Percentiles rank a stretch among this genome's conserved stretches.
These are phyloP conservation scores for Solanum hybrid DNA, from an alignment of 305 asterid genomes.

Conservation along the genomic window DNA sequence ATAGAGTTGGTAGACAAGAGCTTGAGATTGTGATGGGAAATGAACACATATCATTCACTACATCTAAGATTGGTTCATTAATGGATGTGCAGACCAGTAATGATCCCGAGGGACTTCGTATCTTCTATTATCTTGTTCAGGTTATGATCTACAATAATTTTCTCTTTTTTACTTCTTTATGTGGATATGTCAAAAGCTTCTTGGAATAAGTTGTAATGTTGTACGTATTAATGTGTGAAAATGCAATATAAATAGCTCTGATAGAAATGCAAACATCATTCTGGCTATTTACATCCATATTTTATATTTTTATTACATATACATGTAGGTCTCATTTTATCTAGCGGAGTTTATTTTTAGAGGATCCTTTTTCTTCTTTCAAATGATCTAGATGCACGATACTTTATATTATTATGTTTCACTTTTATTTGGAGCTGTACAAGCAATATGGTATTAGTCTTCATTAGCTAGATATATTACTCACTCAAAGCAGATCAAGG, in stretches of 20 bases:
- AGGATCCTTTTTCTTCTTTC: background rate
- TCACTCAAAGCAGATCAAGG: background rate
- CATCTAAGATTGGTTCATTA: conserved; percentile 90
- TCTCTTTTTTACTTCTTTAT: background rate
- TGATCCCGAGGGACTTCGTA: conserved; percentile 88
- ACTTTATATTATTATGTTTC: background rate
- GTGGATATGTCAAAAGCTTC: background rate
- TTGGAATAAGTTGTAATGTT: background rate
- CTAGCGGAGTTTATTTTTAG: background rate
- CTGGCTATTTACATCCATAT: background rate
- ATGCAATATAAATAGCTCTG: background rate
- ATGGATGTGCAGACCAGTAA: conserved; percentile 93
- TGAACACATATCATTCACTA: conserved; percentile 91
- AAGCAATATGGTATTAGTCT: background rate
- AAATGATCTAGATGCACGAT: background rate
- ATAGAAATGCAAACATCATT: background rate
- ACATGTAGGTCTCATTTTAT: background rate
- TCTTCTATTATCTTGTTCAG: conserved; percentile 93
- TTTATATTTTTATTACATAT: background rate
- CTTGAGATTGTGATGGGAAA: conserved; percentile 97
- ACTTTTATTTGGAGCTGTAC: background rate
- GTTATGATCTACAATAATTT: conserved; percentile 11
- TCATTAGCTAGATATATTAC: background rate
- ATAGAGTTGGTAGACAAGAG: conserved; percentile 95
- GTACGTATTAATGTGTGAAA: background rate